These are phyloP conservation scores for Penicillium psychrosexuale DNA, from an alignment of 2,329 filamentous ascomycete genomes.

Conservation along the genomic window DNA sequence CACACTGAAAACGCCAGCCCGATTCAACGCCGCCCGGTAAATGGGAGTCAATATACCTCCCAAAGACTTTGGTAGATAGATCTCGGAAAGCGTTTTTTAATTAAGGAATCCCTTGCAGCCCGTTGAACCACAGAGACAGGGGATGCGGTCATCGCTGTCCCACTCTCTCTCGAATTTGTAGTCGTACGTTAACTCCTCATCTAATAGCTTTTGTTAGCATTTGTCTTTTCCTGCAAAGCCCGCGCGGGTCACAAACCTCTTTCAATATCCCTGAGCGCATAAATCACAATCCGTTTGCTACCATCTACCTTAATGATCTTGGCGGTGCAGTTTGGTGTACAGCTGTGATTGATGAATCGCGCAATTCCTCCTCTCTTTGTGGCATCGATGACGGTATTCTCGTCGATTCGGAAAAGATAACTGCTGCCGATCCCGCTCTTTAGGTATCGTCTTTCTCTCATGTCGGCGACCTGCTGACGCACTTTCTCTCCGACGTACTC, in stretches of 20 bases:
- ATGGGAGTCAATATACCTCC: slow-evolving; percentile 1
- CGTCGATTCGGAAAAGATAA: slow-evolving; percentile 97
- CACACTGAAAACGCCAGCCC: slow-evolving; percentile 13
- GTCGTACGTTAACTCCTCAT: slow-evolving; percentile 98
- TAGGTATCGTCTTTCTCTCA: slow-evolving; percentile 86
- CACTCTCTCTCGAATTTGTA: slow-evolving; percentile 99
- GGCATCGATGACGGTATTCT: slow-evolving; percentile 94
- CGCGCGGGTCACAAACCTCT: slow-evolving; percentile 67
- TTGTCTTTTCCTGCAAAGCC: slow-evolving; percentile 7
- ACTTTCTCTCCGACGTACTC: slow-evolving; percentile 99
- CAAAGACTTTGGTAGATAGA: neutral
- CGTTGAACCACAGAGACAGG: slow-evolving; percentile 91
- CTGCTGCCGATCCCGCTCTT: slow-evolving; percentile 96
- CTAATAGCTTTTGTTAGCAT: slow-evolving; percentile 48
- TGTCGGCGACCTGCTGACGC: slow-evolving; percentile 93
- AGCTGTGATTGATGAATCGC: slow-evolving; percentile 96
- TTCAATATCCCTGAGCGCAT: slow-evolving; percentile 89
- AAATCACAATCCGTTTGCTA: slow-evolving; percentile 97
- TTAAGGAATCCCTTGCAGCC: slow-evolving; percentile 99
- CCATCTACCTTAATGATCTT: slow-evolving; percentile 99
- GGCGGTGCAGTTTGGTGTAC: slow-evolving; percentile 95
- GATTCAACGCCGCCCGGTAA: slow-evolving; percentile 14
- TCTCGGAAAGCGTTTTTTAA: slow-evolving; percentile 46
- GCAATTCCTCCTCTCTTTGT: slow-evolving; percentile 98
- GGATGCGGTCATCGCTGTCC: slow-evolving; percentile 89